These are phyloP conservation scores for Cydonia oblonga DNA, from an alignment of 331 rosid genomes.

Conservation along the genomic window DNA sequence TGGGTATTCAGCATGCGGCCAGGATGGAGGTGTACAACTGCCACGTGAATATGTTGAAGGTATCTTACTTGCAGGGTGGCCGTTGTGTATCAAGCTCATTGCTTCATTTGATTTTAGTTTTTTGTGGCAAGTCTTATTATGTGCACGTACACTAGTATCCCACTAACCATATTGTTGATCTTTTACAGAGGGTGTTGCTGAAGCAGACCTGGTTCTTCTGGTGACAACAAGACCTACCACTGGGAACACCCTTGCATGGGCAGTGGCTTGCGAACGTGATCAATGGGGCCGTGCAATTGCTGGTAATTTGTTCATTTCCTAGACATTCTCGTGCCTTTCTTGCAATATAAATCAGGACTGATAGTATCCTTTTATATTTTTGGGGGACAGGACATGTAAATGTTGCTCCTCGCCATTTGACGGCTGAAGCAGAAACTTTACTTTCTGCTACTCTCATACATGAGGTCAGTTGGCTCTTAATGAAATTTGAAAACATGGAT, in stretches of 20 bases:
- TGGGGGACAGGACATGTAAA: conserved; percentile 70
- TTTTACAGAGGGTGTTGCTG: conserved; percentile 63
- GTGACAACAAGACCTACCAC: conserved; percentile 98
- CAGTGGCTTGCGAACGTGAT: conserved; percentile 99
- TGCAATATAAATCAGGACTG: conserved; percentile 8
- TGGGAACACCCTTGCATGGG: conserved; percentile 98
- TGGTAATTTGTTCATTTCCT: conserved; percentile 38
- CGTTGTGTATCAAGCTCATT: not conserved
- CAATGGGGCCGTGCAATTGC: conserved; percentile 99
- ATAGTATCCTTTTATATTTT: not conserved
- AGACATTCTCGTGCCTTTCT: not conserved
- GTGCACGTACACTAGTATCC: not conserved
- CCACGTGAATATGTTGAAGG: conserved; percentile 92
- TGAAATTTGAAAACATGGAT: conserved; percentile 1
- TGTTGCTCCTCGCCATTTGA: conserved; percentile 98
- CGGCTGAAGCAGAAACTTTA: conserved; percentile 91
- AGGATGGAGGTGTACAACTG: conserved; percentile 98
- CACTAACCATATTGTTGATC: conserved; percentile 9
- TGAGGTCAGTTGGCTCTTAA: conserved; percentile 49
- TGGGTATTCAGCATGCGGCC: conserved; percentile 99
- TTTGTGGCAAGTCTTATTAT: not conserved
- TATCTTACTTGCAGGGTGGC: conserved; percentile 19
- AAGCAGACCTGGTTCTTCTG: conserved; percentile 89
- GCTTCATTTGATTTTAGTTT: not conserved
- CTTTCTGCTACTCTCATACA: conserved; percentile 94